These are phyloP conservation scores for Penicillium sp. DNA, from an alignment of 2,329 filamentous ascomycete species.

Conservation along the genomic window DNA sequence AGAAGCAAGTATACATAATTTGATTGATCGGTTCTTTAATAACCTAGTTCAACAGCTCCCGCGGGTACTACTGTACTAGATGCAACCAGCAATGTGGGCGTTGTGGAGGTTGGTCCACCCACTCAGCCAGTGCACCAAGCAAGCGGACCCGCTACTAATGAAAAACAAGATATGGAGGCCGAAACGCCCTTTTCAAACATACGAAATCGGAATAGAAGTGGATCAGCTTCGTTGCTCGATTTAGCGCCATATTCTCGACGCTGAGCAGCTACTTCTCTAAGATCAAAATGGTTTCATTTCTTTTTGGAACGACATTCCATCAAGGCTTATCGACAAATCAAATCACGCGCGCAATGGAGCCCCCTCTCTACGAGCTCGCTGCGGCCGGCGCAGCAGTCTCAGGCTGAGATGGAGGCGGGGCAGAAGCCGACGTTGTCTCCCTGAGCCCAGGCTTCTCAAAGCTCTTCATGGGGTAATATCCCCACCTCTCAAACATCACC, in stretches of 20 bases:
- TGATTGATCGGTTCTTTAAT: not conserved
- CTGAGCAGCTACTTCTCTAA: not conserved
- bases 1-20: not conserved
- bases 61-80: not conserved
- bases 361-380: constrained; percentile 28
- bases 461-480: constrained; percentile 73
- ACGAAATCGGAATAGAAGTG: not conserved
- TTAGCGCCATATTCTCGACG: not conserved
- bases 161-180: not conserved
- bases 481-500: constrained; percentile 81
- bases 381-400: constrained; percentile 38
- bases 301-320: not conserved
- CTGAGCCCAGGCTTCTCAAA: constrained; percentile 50
- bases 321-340: constrained; percentile 1
- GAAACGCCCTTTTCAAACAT: not conserved
- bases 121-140: not conserved
- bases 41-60: not conserved
- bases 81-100: not conserved
- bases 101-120: not conserved
- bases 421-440: constrained; percentile 11
- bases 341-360: not conserved
- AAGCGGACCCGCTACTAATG: not conserved
- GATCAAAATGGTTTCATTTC: not conserved
- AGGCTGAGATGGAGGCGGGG: constrained; percentile 17
- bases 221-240: not conserved